These are phyloP conservation scores for Darksidea phi DNA, from an alignment of 495 filamentous ascomycete species.

Conservation along the genomic window DNA sequence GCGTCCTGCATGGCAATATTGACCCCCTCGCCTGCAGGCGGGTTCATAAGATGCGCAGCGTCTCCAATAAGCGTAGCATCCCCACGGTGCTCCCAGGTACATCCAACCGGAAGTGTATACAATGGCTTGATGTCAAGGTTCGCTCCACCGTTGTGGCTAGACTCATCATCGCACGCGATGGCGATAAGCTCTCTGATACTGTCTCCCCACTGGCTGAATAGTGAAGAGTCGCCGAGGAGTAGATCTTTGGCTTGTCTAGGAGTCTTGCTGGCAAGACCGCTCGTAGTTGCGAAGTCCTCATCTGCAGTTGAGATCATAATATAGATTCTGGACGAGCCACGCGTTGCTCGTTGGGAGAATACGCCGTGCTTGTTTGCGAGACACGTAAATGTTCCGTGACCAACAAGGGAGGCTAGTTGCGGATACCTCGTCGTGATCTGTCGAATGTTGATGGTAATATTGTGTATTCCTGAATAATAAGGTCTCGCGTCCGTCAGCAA, in stretches of 20 bases:
- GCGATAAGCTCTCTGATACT: conserved; percentile 45
- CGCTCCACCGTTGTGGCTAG: conserved; percentile 8
- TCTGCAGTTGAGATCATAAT: conserved; percentile 41
- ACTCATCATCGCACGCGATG: conserved; percentile 45
- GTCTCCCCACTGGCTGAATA: conserved; percentile 44
- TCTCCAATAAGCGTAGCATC: conserved; percentile 32
- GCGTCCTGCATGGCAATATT: conserved; percentile 32
- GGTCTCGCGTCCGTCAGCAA: conserved; percentile 27
- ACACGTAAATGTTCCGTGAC: conserved; percentile 13
- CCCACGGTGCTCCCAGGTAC: conserved; percentile 13
- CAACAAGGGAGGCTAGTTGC: conserved; percentile 11
- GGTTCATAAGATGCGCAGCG: conserved; percentile 33
- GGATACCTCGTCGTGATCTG: conserved; percentile 31
- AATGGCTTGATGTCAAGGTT: conserved; percentile 15
- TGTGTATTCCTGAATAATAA: conserved; percentile 26
- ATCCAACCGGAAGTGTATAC: conserved; percentile 29
- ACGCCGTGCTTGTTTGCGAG: conserved; percentile 39
- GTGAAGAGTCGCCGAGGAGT: conserved; percentile 37
- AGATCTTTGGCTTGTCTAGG: conserved; percentile 37
- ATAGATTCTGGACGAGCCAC: conserved; percentile 47
- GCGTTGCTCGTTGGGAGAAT: conserved; percentile 40
- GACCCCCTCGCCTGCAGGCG: conserved; percentile 33
- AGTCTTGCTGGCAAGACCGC: conserved; percentile 38
- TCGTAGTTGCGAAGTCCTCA: conserved; percentile 36
- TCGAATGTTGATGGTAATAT: conserved; percentile 35